These are phyloP conservation scores for Phytopythium mirpurense DNA, from an alignment of 352 stramenopile species.

Conservation along the genomic window DNA sequence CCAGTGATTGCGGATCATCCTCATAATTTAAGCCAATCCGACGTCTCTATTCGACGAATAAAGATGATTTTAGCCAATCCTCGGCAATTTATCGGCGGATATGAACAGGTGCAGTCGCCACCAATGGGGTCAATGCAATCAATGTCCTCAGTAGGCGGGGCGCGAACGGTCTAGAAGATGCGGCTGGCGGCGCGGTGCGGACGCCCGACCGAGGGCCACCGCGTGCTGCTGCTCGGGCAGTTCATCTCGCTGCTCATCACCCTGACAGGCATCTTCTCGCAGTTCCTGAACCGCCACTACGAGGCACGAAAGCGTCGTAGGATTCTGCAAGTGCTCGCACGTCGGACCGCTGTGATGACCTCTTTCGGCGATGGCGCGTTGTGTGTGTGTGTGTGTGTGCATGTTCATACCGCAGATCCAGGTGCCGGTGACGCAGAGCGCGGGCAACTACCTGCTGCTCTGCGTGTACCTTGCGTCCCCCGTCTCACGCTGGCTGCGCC, in stretches of 20 bases:
- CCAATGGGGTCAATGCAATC: too few species aligned
- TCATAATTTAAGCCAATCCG: slow-evolving; percentile 15
- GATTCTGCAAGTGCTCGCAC: too few species aligned
- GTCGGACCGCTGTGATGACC: too few species aligned
- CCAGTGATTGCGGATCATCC: too few species aligned
- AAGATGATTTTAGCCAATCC: slow-evolving; percentile 15
- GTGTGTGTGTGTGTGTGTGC: too few species aligned
- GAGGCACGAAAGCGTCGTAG: slow-evolving; percentile 39
- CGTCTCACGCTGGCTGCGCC: slow-evolving; percentile 28
- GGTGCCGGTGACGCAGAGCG: slow-evolving; percentile 69
- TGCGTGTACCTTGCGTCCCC: slow-evolving; percentile 51
- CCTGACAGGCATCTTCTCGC: slow-evolving; percentile 83
- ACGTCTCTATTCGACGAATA: neutral
- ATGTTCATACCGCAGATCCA: slow-evolving; percentile 49
- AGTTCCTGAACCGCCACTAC: slow-evolving; percentile 78
- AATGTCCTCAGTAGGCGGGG: too few species aligned
- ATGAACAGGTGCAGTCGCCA: neutral
- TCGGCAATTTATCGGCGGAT: neutral
- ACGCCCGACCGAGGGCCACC: slow-evolving; percentile 23
- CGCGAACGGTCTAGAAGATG: too few species aligned
- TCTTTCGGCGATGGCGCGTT: too few species aligned
- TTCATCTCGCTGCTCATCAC: slow-evolving; percentile 88
- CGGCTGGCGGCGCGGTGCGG: neutral
- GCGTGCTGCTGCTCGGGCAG: slow-evolving; percentile 75
- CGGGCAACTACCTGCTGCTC: slow-evolving; percentile 64